Percentiles rank a stretch among this genome's conserved stretches.
These are phyloP conservation scores for Chaetoceros muelleri DNA, from an alignment of 108 stramenopile species.

Conservation along the genomic window DNA sequence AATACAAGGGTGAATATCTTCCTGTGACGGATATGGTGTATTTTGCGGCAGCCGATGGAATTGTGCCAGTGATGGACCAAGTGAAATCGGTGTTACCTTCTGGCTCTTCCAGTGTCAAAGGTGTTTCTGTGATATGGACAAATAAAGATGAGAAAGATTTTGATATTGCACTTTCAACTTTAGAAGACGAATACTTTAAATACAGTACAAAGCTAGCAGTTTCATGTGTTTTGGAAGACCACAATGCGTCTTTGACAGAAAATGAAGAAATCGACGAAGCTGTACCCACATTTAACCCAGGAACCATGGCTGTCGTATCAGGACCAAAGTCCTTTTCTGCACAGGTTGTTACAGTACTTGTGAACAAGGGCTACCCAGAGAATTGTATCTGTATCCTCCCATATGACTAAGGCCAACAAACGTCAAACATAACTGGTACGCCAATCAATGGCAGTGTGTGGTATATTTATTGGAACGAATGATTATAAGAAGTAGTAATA, in stretches of 20 bases:
- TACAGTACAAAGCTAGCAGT: constrained; percentile 61
- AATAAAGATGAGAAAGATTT: constrained; percentile 46
- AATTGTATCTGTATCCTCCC: constrained; percentile 58
- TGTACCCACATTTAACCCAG: constrained; percentile 51
- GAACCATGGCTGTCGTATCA: constrained; percentile 64
- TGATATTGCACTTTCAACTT: constrained; percentile 43
- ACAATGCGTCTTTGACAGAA: constrained; percentile 25
- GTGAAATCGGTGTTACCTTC: constrained; percentile 41
- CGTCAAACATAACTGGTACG: no score
- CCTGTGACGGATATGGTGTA: constrained; percentile 68
- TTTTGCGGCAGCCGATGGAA: constrained; percentile 44
- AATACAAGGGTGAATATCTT: constrained; percentile 45
- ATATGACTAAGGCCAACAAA: no score
- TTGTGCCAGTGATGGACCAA: constrained; percentile 60
- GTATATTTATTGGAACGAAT: no score
- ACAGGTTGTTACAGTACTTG: constrained; percentile 39
- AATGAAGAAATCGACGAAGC: constrained; percentile 40
- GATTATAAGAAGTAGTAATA: no score
- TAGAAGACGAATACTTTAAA: constrained; percentile 60
- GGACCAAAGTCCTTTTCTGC: constrained; percentile 45
- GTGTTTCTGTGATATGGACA: constrained; percentile 51
- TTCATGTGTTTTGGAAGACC: constrained; percentile 38
- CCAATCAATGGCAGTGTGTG: no score
- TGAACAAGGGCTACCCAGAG: constrained; percentile 53
- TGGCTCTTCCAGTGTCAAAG: constrained; percentile 42